Conservation (phyloP, 768 basidiomycete genomes). For the Pleurotus tuber-regium region DNA sequence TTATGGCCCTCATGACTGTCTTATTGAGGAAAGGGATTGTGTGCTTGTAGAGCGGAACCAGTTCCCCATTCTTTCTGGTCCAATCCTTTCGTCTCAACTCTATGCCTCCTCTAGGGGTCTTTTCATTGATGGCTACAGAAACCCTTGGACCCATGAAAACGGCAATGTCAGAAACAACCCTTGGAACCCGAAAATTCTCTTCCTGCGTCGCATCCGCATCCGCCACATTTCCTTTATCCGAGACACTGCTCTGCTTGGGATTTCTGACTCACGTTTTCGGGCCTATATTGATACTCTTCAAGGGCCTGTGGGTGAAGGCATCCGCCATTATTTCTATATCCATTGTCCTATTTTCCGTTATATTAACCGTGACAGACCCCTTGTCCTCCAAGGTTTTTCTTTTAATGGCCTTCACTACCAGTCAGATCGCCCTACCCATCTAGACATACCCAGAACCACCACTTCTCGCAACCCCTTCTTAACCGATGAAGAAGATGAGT, state of each 20-base stretch:
- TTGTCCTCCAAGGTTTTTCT: slow-evolving; percentile 6
- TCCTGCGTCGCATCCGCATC: neutral
- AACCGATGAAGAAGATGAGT: slow-evolving; percentile 9
- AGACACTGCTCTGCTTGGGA: too few species aligned
- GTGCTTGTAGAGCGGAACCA: too few species aligned
- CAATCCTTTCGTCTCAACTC: too few species aligned
- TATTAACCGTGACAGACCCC: neutral
- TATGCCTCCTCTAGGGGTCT: too few species aligned
- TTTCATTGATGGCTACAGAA: neutral
- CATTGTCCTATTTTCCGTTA: slow-evolving; percentile 4
- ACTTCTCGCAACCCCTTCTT: neutral
- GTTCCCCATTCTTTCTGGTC: too few species aligned
- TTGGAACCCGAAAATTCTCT: neutral
- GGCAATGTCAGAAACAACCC: neutral
- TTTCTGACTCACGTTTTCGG: neutral
- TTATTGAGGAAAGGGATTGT: too few species aligned
- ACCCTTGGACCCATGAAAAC: neutral
- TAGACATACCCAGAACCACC: neutral
- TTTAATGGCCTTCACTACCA: neutral
- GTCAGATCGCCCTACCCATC: neutral
- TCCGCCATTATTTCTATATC: slow-evolving; percentile 5
- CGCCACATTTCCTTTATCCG: neutral
- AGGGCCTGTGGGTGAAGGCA: neutral
- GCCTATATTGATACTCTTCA: neutral
- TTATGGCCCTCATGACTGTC: too few species aligned